Evolutionary conservation across 768 basidiomycete genomes (phyloP).

Genomic region (Suillus subluteus): DNA sequence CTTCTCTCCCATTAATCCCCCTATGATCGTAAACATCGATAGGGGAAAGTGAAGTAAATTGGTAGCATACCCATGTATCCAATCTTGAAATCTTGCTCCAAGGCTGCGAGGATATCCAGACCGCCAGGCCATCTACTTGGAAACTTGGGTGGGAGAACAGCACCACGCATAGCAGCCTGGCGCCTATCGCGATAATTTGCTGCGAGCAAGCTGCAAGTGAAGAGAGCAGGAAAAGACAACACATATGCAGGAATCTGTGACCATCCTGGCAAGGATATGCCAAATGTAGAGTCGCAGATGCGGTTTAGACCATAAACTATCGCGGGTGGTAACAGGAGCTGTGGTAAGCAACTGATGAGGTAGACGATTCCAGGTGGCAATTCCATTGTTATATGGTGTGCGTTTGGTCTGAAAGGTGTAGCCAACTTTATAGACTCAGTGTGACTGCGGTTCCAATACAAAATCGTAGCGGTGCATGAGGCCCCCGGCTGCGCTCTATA

Average conservation of each 20-base stretch:
- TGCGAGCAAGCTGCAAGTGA: constrained; percentile 21
- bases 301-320: constrained; percentile 21
- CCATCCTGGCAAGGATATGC: constrained; percentile 20
- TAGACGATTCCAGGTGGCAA: constrained; percentile 39
- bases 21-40: constrained; percentile 10
- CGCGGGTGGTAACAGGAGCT: constrained; percentile 22
- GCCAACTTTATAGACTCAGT: neutral
- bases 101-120: constrained; percentile 45
- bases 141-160: constrained; percentile 45
- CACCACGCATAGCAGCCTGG: constrained; percentile 48
- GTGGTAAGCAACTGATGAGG: constrained; percentile 29
- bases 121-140: constrained; percentile 47
- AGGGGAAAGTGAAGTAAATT: neutral
- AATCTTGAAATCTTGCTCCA: constrained; percentile 41
- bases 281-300: constrained; percentile 16
- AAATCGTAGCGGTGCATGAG: no score
- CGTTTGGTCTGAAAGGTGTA: neutral
- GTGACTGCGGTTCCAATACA: no score
- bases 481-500: no score
- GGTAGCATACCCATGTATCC: constrained; percentile 52
- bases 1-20: constrained; percentile 17
- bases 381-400: constrained; percentile 18
- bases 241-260: constrained; percentile 20
- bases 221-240: constrained; percentile 28
- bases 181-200: constrained; percentile 33